A percentile compares a stretch with the other conserved stretches of the same genome.
phyloP scores from a whole-genome alignment of 2,329 filamentous ascomycete genomes.

The Exophiala sp. region DNA sequence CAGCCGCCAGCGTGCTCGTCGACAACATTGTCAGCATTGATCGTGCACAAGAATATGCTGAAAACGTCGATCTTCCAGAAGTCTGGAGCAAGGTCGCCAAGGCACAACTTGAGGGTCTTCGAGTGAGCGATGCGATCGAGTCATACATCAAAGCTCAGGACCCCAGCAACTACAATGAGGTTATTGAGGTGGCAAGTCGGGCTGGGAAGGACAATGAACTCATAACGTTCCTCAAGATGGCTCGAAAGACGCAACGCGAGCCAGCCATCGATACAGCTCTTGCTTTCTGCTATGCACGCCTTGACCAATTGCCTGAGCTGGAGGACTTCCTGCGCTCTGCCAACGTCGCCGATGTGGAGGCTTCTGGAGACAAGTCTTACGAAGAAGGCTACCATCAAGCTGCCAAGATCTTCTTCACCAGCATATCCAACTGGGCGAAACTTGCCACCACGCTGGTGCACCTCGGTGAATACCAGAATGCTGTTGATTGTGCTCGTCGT shows the following conservation, averaged over 20 bases:
- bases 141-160: constrained; percentile 96
- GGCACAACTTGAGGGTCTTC: constrained; percentile 92
- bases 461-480: constrained; percentile 92
- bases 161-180: constrained; percentile 87
- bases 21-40: constrained; percentile 98
- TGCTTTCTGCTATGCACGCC: constrained; percentile 87
- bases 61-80: constrained; percentile 87
- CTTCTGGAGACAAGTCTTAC: constrained; percentile 97
- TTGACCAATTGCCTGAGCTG: constrained; percentile 86
- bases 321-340: constrained; percentile 92
- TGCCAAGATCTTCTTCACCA: constrained; percentile 97
- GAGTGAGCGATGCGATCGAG: constrained; percentile 86
- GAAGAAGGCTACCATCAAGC: constrained; percentile 91
- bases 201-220: constrained; percentile 98
- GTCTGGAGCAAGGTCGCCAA: constrained; percentile 99
- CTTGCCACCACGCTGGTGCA: constrained; percentile 97
- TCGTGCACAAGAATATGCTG: constrained; percentile 90
- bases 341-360: constrained; percentile 93
- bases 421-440: constrained; percentile 99
- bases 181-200: constrained; percentile 91
- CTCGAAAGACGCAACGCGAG: constrained; percentile 92
- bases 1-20: constrained; percentile 86
- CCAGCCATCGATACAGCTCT: constrained; percentile 89
- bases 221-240: constrained; percentile 94
- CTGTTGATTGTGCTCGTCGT: constrained; percentile 95